Evolutionary conservation across 805 yeast genomes (phyloP).

Genomic region (Spencermartinsiella europaea): DNA sequence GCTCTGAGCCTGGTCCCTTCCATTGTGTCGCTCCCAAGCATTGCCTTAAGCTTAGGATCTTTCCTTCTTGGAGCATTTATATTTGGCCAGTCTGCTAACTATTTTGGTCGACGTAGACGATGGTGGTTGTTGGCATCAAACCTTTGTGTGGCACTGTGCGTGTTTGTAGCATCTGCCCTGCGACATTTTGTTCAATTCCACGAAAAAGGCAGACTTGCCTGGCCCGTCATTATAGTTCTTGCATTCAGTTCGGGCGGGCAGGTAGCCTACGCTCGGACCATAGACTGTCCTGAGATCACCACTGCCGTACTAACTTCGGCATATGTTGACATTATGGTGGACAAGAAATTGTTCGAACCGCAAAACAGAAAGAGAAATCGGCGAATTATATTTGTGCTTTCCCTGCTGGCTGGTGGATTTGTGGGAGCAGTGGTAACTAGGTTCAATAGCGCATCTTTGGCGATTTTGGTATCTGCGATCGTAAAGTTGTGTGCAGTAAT

Average conservation of each 20-base stretch:
- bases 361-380: slow-evolving; percentile 3
- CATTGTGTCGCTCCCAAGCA: slow-evolving; percentile 2
- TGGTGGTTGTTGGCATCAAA: slow-evolving; percentile 4
- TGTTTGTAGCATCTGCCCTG: slow-evolving; percentile 4
- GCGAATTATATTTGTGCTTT: not conserved
- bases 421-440: slow-evolving; percentile 2
- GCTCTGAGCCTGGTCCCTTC: not conserved
- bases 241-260: slow-evolving; percentile 7
- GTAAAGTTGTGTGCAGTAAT: slow-evolving; percentile 1
- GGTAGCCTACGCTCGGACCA: slow-evolving; percentile 7
- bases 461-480: slow-evolving; percentile 5
- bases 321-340: slow-evolving; percentile 6
- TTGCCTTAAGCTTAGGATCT: slow-evolving; percentile 4
- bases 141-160: not conserved
- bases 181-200: not conserved
- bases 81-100: slow-evolving; percentile 5
- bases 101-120: slow-evolving; percentile 2
- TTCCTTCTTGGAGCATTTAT: slow-evolving; percentile 5
- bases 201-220: not conserved
- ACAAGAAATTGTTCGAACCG: not conserved
- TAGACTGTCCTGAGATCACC: slow-evolving; percentile 6
- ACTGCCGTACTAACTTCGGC: slow-evolving; percentile 10
- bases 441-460: slow-evolving; percentile 1
- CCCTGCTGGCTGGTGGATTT: slow-evolving; percentile 4
- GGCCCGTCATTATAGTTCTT: not conserved